Percentiles rank a stretch among this genome's conserved stretches.
These are phyloP conservation scores for Dactylellina drechsleri DNA, from an alignment of 2,329 filamentous ascomycete species.

Conservation along the genomic window DNA sequence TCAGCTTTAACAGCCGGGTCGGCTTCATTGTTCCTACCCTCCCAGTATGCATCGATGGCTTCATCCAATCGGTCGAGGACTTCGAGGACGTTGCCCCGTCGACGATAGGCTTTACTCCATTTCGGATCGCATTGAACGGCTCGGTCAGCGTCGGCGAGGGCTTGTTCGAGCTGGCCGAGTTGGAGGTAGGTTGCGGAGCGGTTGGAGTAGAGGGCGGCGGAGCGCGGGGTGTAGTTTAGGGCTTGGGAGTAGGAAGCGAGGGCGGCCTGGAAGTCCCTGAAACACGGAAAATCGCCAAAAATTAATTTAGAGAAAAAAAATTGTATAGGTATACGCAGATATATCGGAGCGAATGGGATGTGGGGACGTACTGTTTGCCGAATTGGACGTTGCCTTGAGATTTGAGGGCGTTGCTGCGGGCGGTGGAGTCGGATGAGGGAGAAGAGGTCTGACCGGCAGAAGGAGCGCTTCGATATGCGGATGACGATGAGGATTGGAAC, in stretches of 20 bases:
- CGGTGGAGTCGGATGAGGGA: slow-evolving; percentile 42
- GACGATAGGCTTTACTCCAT: slow-evolving; percentile 57
- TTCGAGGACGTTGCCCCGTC: slow-evolving; percentile 57
- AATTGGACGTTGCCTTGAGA: slow-evolving; percentile 57
- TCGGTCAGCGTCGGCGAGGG: slow-evolving; percentile 57
- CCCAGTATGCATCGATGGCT: slow-evolving; percentile 55
- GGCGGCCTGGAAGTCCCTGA: slow-evolving; percentile 57
- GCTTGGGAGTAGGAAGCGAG: slow-evolving; percentile 56
- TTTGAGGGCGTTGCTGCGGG: slow-evolving; percentile 57
- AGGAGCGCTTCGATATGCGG: slow-evolving; percentile 18
- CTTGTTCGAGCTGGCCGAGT: slow-evolving; percentile 56
- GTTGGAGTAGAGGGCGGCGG: slow-evolving; percentile 57
- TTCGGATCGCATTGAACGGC: slow-evolving; percentile 56
- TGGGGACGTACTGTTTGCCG: slow-evolving; percentile 54
- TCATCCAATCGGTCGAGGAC: slow-evolving; percentile 56
- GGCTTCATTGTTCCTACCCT: slow-evolving; percentile 54
- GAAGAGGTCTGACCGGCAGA: slow-evolving; percentile 43
- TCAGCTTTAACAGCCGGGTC: slow-evolving; percentile 51
- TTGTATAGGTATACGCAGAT: background rate
- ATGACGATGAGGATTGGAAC: slow-evolving; percentile 41
- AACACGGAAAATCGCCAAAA: background rate
- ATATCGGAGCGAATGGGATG: background rate
- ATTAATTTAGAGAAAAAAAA: background rate
- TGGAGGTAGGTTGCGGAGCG: slow-evolving; percentile 56
- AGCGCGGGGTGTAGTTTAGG: slow-evolving; percentile 55